Evolutionary conservation across 306 rosid species (phyloP).

Genomic region (Trifolium subterraneum): DNA sequence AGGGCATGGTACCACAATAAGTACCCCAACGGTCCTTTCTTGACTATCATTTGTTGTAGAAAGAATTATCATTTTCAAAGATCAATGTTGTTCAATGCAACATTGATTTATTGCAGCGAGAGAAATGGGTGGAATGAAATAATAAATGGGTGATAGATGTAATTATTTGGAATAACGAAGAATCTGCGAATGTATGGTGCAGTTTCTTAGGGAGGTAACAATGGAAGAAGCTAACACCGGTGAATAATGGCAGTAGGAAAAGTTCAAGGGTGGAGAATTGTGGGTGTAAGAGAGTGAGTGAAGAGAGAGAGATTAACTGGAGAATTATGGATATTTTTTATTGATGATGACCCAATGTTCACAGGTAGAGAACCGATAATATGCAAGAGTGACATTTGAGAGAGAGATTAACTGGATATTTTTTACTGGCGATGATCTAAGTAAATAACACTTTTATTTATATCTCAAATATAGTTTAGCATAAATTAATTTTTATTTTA

Average conservation of each 20-base stretch:
- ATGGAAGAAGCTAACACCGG: background rate
- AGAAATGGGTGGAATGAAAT: too few species aligned
- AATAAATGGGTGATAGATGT: background rate
- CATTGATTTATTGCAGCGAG: too few species aligned
- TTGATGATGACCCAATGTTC: too few species aligned
- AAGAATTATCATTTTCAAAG: too few species aligned
- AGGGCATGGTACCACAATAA: too few species aligned
- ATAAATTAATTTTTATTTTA: background rate
- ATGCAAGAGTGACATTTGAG: background rate
- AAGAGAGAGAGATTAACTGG: background rate
- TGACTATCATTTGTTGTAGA: too few species aligned
- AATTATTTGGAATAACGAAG: background rate
- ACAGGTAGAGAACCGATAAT: too few species aligned
- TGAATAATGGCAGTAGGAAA: background rate
- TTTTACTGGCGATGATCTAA: background rate
- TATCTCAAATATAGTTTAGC: conserved; percentile 11
- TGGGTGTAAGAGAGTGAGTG: background rate
- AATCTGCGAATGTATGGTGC: background rate
- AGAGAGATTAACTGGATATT: background rate
- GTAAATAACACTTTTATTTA: background rate
- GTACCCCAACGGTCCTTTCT: too few species aligned
- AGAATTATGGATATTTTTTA: too few species aligned
- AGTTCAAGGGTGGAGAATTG: background rate
- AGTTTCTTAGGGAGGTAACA: background rate
- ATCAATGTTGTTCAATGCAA: too few species aligned